Evolutionary conservation across 371 early-diverging fungal genomes (phyloP).

Genomic region (Entomophthora muscae): DNA sequence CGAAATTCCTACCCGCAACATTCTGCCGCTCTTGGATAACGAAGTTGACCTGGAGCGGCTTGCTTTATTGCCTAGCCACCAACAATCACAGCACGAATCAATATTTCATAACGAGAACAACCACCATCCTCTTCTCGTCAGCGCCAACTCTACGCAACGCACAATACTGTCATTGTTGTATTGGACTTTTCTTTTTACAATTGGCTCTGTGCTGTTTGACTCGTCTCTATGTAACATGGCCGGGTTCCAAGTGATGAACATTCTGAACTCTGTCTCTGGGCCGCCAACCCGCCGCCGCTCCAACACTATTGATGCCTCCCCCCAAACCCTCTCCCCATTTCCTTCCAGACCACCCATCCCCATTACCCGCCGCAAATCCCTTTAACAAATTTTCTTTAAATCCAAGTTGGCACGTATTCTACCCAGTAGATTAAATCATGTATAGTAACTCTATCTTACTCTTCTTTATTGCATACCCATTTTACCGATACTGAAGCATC

Average conservation of each 20-base stretch:
- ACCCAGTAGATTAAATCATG: too few species aligned
- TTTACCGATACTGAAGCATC: too few species aligned
- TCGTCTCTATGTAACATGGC: constrained; percentile 4
- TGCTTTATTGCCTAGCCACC: neutral
- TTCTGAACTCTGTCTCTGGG: neutral
- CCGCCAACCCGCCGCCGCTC: neutral
- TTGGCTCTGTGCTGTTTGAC: constrained; percentile 8
- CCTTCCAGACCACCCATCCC: neutral
- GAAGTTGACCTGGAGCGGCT: neutral
- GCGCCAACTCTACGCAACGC: neutral
- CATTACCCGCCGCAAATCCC: neutral
- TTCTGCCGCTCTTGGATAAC: neutral
- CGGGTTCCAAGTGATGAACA: neutral
- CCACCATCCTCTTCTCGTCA: neutral
- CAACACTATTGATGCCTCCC: neutral
- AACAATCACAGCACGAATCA: neutral
- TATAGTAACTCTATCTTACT: too few species aligned
- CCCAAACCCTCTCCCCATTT: neutral
- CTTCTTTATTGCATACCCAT: too few species aligned
- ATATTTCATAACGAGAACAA: neutral
- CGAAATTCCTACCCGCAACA: neutral
- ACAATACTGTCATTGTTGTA: neutral
- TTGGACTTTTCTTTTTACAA: constrained; percentile 4
- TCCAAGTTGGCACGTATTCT: too few species aligned
- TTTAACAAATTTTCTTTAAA: too few species aligned